phyloP scores from a whole-genome alignment of 1,139 yeast genomes.

The Citeromyces siamensis region DNA sequence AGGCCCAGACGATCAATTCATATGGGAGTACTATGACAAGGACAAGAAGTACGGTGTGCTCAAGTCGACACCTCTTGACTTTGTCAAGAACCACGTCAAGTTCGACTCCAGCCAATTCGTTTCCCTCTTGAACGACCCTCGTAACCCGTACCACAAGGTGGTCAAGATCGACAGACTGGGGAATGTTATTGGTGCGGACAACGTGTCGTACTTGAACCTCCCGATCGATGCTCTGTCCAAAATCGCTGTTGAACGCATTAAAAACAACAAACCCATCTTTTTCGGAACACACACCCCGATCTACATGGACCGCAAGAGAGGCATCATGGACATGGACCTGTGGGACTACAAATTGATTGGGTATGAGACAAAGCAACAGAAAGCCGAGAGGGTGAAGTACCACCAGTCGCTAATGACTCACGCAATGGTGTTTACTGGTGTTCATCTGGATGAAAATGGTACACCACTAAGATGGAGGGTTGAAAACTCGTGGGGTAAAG shows the following conservation, averaged over 20 bases:
- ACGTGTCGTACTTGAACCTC: conserved; percentile 50
- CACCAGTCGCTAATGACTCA: conserved; percentile 57
- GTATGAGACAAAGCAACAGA: conserved; percentile 36
- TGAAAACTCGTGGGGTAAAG: conserved; percentile 82
- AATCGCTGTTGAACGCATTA: conserved; percentile 44
- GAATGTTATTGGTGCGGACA: conserved; percentile 48
- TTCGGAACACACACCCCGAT: conserved; percentile 64
- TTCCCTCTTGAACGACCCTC: conserved; percentile 53
- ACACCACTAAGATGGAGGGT: conserved; percentile 69
- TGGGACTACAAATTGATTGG: conserved; percentile 41
- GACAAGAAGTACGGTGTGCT: conserved; percentile 33
- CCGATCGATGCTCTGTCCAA: conserved; percentile 33
- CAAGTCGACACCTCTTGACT: conserved; percentile 38
- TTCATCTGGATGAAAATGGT: conserved; percentile 31
- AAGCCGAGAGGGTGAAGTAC: conserved; percentile 39
- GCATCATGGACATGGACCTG: conserved; percentile 41
- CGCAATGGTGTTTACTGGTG: conserved; percentile 60
- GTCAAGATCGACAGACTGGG: conserved; percentile 54
- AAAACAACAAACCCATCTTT: conserved; percentile 52
- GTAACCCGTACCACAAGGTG: conserved; percentile 36
- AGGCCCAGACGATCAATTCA: conserved; percentile 35
- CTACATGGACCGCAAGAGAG: conserved; percentile 32
- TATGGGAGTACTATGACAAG: conserved; percentile 53
- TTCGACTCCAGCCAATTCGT: conserved; percentile 36
- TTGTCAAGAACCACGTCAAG: conserved; percentile 32